Conservation (phyloP, 805 yeast genomes). For the Sugiyamaella lignohabitans region DNA sequence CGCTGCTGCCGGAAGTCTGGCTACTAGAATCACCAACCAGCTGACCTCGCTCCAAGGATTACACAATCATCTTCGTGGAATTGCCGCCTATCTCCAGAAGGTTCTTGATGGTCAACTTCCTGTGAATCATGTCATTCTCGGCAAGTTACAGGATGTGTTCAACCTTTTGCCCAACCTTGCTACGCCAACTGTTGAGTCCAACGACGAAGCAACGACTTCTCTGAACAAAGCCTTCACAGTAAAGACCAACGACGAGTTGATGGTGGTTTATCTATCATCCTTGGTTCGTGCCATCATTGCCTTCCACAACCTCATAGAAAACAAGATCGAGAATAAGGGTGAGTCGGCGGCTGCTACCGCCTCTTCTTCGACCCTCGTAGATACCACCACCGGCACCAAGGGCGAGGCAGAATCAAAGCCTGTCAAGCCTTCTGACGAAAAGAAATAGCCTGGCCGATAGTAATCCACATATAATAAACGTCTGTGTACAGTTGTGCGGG, state of each 20-base stretch:
- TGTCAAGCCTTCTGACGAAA: not conserved
- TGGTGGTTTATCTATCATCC: conserved; percentile 86
- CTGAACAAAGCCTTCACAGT: conserved; percentile 65
- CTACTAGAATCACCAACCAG: conserved; percentile 82
- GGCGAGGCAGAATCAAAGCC: not conserved
- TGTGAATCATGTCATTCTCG: conserved; percentile 81
- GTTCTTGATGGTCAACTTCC: conserved; percentile 71
- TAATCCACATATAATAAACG: too few species aligned
- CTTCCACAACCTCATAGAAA: conserved; percentile 93
- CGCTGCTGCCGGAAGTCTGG: conserved; percentile 90
- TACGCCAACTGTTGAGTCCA: conserved; percentile 28
- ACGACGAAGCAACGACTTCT: conserved; percentile 15
- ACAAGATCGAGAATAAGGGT: conserved; percentile 76
- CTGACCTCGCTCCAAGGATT: conserved; percentile 82
- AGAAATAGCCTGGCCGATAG: too few species aligned
- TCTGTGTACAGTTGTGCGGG: too few species aligned
- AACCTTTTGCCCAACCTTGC: conserved; percentile 80
- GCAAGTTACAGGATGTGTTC: conserved; percentile 90
- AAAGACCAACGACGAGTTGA: conserved; percentile 92
- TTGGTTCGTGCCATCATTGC: conserved; percentile 92
- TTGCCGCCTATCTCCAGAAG: conserved; percentile 68
- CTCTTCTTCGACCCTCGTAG: not conserved
- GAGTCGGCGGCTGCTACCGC: not conserved
- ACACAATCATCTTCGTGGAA: conserved; percentile 69
- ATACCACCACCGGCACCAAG: not conserved